Conservation (phyloP, 352 stramenopile species). For the Phytophthora megakarya region DNA sequence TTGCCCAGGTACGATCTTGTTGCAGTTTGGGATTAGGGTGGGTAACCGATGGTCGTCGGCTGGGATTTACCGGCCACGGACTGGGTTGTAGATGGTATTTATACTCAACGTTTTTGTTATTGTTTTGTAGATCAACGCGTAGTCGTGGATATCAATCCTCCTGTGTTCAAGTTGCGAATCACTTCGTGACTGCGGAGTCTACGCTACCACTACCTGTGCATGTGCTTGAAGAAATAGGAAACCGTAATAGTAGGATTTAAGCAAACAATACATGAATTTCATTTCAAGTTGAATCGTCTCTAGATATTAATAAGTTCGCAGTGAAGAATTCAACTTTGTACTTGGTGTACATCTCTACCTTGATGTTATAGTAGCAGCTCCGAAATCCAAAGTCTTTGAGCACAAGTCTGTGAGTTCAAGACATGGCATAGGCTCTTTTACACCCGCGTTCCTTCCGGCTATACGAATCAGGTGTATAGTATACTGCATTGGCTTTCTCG, state of each 20-base stretch:
- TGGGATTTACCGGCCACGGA: neutral
- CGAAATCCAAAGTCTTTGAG: too few relatives aligned
- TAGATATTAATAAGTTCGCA: too few relatives aligned
- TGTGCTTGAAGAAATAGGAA: too few relatives aligned
- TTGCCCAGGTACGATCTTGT: slow-evolving; percentile 6
- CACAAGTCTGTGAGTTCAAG: too few relatives aligned
- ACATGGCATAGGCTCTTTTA: neutral
- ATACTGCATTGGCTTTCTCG: neutral
- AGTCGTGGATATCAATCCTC: neutral
- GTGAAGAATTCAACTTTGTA: too few relatives aligned
- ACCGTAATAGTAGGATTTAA: too few relatives aligned
- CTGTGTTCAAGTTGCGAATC: slow-evolving; percentile 1
- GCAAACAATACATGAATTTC: too few relatives aligned
- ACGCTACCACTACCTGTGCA: too few relatives aligned
- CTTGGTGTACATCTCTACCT: too few relatives aligned
- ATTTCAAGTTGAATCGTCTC: neutral
- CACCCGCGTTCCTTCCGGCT: neutral
- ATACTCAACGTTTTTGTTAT: neutral
- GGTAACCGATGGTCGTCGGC: neutral
- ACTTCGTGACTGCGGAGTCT: too few relatives aligned
- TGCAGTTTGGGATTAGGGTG: slow-evolving; percentile 1
- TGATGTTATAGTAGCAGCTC: too few relatives aligned
- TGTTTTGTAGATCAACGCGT: slow-evolving; percentile 11
- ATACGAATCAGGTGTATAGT: slow-evolving; percentile 7
- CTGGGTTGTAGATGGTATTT: too few relatives aligned